A percentile compares a stretch with the other conserved stretches of the same genome.
Conservation (phyloP, 1,139 yeast genomes). For the Saccharomyces pastorianus region DNA sequence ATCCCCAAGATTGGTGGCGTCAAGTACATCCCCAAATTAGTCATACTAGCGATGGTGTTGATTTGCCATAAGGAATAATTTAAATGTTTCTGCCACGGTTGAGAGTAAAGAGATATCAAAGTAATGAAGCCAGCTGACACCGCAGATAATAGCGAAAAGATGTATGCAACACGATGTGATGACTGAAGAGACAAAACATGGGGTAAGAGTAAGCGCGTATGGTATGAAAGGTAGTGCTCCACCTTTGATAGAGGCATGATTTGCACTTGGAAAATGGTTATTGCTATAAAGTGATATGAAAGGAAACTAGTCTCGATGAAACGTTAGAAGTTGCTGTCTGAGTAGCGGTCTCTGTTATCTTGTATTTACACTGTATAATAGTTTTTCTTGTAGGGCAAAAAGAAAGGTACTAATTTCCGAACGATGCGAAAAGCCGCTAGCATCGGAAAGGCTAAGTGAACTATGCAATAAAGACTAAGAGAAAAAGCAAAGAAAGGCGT, state of each 20-base stretch:
- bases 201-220: conserved; percentile 31
- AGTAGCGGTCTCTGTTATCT: not conserved
- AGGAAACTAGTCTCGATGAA: not conserved
- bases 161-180: conserved; percentile 34
- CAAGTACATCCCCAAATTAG: conserved; percentile 76
- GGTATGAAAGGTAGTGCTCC: conserved; percentile 36
- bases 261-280: not conserved
- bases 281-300: not conserved
- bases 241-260: conserved; percentile 23
- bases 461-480: not conserved
- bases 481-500: not conserved
- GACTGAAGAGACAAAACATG: conserved; percentile 24
- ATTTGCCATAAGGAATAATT: conserved; percentile 63
- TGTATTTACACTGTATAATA: not conserved
- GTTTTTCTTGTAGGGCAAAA: not conserved
- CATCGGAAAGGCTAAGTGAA: not conserved
- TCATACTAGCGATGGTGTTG: conserved; percentile 67
- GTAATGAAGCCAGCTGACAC: conserved; percentile 75
- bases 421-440: not conserved
- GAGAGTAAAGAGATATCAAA: conserved; percentile 70
- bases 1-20: conserved; percentile 80
- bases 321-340: not conserved
- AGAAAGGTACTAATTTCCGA: not conserved
- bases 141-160: conserved; percentile 44
- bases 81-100: conserved; percentile 51